phyloP scores from a whole-genome alignment of 2,329 filamentous ascomycete genomes.

The Monosporascus sp. region DNA sequence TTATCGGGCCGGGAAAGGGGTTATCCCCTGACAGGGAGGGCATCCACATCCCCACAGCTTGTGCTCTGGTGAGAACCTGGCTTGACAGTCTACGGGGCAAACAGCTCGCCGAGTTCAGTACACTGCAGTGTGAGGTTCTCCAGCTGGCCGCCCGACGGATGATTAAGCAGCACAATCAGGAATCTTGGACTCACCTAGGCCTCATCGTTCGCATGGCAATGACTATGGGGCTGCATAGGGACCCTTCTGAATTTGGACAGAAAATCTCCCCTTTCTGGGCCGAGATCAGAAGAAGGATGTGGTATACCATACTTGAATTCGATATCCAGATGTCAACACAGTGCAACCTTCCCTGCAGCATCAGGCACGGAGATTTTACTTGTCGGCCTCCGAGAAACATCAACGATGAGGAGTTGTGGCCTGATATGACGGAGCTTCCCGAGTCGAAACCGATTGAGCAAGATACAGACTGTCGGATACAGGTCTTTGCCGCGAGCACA shows the following conservation, averaged over 20 bases:
- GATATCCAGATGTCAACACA: constrained; percentile 50
- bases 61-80: constrained; percentile 49
- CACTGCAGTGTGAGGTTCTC: constrained; percentile 50
- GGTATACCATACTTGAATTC: constrained; percentile 53
- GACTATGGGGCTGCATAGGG: constrained; percentile 54
- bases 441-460: constrained; percentile 45
- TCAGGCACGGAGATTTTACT: constrained; percentile 49
- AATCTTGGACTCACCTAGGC: constrained; percentile 51
- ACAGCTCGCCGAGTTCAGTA: constrained; percentile 46
- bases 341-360: constrained; percentile 45
- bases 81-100: constrained; percentile 47
- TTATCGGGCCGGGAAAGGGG: constrained; percentile 45
- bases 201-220: constrained; percentile 52
- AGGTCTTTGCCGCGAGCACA: constrained; percentile 48
- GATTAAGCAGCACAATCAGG: constrained; percentile 42
- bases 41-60: constrained; percentile 53
- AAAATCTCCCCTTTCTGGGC: constrained; percentile 45
- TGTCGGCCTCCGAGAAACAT: constrained; percentile 49
- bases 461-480: constrained; percentile 47
- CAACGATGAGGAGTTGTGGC: constrained; percentile 44
- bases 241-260: constrained; percentile 47
- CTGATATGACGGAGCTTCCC: constrained; percentile 44
- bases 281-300: constrained; percentile 50
- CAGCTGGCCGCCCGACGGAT: constrained; percentile 48
- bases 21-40: constrained; percentile 49